Evolutionary conservation across 257 asterid genomes (phyloP), one percentile per base, ranked within the genome.

Genomic region (Leptodermis oblonga): DNA sequence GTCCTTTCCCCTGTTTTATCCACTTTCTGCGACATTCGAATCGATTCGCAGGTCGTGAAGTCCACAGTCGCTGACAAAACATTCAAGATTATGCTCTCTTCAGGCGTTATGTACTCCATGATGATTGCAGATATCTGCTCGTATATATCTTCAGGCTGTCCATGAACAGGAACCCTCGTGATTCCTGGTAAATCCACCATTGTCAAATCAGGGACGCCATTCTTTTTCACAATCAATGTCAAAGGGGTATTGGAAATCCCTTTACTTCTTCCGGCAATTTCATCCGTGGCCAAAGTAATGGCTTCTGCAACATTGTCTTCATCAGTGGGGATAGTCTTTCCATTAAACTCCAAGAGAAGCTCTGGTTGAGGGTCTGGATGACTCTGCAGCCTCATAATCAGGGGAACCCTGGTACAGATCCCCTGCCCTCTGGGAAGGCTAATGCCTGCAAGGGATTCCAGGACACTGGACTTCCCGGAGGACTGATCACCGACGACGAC

Each of bases 401-500:
- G 22, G 6, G 78, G 78, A 11, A 67, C 78, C 22, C 73, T 36
- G 0, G 78, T 67, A 37, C 78, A 74, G 0, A 74, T 67, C 2
- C 78, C 73, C 55, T 67, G 78, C 0, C 78, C 78, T 60, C 78
- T 67, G 0, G 78, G 78, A 31, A 67, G 49, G 13, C 73, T 74
- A 4, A 74, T 74, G 15, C 77, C 77, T 0, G 72, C 77, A 3
- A 73, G 31, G 0, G 77, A 73, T 12, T 73, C 77, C 5, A 67
- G 65, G 22, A 74, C 73, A 37, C 78, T 74, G 0, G 73, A 67
- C 8, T 74, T 74, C 0, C 78, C 78, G 0, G 73, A 74, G 13
- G 78, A 74, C 54, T 74, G 78, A 49, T 74, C 78, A 0, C 78
- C 78, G 1, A 74, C 78, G 7, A 74, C 78, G 4, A 74, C 69